Base-by-base conservation (phyloP, 1,139 yeast species). In the Zygoascus sp. region DNA sequence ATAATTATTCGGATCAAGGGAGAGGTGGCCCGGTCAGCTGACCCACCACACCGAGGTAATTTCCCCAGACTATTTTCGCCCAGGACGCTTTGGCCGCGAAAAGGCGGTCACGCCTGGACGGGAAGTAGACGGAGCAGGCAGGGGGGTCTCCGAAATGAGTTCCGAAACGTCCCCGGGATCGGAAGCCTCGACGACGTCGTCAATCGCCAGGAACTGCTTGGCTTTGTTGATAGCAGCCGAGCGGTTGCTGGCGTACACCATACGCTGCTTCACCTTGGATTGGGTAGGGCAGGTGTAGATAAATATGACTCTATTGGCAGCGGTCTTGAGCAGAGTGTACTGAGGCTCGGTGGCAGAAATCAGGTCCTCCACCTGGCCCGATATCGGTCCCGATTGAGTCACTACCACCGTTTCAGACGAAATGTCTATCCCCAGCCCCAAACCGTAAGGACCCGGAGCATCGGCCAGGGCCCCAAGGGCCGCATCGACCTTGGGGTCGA, bases 231-330 rank as follows among this genome's bases (percentile, higher is more conserved):
- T 66, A 49, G 87, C 76, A 2, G 88, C 85, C 50, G 76, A 78
- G 59, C 89, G 83, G 53, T 82, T 83, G 2, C 96, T 77, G 1
- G 97, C 97, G 61, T 88, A 89, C 41, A 90, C 66, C 97, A 92
- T 92, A 57, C 97, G 77, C 48, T 89, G 95, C 64, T 83, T 85
- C 41, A 92, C 94, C 63, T 82, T 82, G 22, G 96, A 84, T 1
- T 92, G 89, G 0, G 94, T 80, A 2, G 98, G 97, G 64, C 97
- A 90, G 5, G 92, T 76, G 61, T 88, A 88, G 34, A 90, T 79
- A 63, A 92, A 88, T 28, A 76, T 77, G 25, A 42, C 28, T 22
- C 42, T 28, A 43, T 50, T 44, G 5, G 58, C n/a, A n/a, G n/a
- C 57, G 50, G 70, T 67, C 48, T 72, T 72, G 61, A 75, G 79